Evolutionary conservation across 768 basidiomycete species (phyloP), one percentile per base, ranked within the genome.

Genomic region (Lactifluus hygrophoroides): DNA sequence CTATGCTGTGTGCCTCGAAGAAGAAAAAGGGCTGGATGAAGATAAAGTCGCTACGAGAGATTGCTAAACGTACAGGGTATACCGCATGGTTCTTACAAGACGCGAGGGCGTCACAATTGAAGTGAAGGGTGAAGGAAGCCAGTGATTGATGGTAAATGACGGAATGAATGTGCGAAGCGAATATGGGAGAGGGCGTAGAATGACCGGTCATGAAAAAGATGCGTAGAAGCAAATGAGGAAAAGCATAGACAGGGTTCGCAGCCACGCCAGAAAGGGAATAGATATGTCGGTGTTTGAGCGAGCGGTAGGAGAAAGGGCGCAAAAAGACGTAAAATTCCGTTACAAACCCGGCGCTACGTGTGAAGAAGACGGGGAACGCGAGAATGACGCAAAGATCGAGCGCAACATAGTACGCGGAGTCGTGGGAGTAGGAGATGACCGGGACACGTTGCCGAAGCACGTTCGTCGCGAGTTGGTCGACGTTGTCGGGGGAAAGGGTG

Each of bases 1-100:
- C 43, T 14, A 21, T 50, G 37, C 44, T 45, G 44, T 23, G 42
- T 45, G 21, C n/a, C 17, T 44, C 42, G 38, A 51, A 45, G 35
- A 37, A 47, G 16, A 23, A 37, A 19, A 17, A 44, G 35, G 53
- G 21, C 37, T 14, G 17, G 46, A 46, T 54, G n/a, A 42, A 55
- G 35, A 43, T n/a, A 34, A 46, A 52, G 48, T 27, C 27, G 28
- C 28, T 25, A 19, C 46, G 46, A 42, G 17, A 53, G 21, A n/a
- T n/a, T 52, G 38, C 32, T 38, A 46, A 45, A 27, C 28, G 59
- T 60, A 60, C 54, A 60, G 59, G 59, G 57, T 58, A 57, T 57
- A 52, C 23, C 35, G 28, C 13, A 34, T 40, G 28, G 46, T 51
- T 45, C 51, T 42, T 58, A 58, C 57, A 58, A 11, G 35, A 28